Evolutionary conservation across 2,329 filamentous ascomycete genomes (phyloP), one percentile per base, ranked within the genome.

Genomic region (Coniosporium tulheliwenetii): DNA sequence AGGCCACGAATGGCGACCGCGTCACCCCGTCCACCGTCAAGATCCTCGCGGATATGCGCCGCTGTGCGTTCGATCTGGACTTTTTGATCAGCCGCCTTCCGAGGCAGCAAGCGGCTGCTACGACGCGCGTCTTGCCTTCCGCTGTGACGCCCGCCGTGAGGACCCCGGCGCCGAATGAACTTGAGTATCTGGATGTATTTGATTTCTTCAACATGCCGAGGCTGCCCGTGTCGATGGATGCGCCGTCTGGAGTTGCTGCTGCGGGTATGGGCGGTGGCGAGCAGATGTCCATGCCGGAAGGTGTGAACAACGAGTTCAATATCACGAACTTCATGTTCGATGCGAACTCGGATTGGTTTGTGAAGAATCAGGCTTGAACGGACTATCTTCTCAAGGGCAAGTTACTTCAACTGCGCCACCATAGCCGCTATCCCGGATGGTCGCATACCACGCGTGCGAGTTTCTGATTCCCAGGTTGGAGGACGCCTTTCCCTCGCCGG

Each of bases 161-260:
- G 46, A 81, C 79, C 29, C 82, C 84, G 1, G 81, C 77, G 8
- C 74, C 81, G 1, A 85, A 91, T 49, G 85, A 93, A 53, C 66
- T 94, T 3, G 87, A 93, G 56, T 93, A 93, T 55, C 66, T 94
- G 2, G 86, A 94, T 51, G 83, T 94, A 0, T 94, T 95, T 56
- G 85, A 91, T 50, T 94, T 93, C 55, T 95, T 94, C 68, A 94
- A 94, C 55, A 77, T 93, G 42, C 87, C 87, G 1, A 69, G 85
- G 13, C 64, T 94, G 16, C 72, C 73, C 0, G 59, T 63, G 1
- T 56, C 54, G 1, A 53, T 57, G 44, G 54, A 58, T 39, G 52
- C 50, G 38, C 52, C 47, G 7, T 57, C 56, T 40, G 48, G 52
- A n/a, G 47, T 43, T 12, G 48, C 52, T 2, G 47, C 49, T 14